Conservation (phyloP, 2,329 filamentous ascomycete species). For the Colletotrichum sp. region DNA sequence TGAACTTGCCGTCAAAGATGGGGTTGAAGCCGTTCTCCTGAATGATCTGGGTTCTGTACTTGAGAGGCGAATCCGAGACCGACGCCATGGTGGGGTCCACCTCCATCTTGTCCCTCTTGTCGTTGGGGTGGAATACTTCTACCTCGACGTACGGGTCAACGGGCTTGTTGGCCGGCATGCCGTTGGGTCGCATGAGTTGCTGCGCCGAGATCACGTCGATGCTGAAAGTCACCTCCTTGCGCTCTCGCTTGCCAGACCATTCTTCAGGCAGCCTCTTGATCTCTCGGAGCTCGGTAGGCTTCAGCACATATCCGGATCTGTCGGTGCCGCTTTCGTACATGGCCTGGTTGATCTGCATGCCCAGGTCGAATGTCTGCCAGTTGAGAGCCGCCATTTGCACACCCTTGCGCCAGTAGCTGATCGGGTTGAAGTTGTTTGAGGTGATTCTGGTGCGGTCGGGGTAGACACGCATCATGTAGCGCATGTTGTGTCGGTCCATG, state of each 20-base stretch:
- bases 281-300: slow-evolving; percentile 84
- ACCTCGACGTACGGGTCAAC: slow-evolving; percentile 96
- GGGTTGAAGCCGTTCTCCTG: slow-evolving; percentile 94
- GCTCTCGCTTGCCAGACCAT: slow-evolving; percentile 70
- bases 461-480: slow-evolving; percentile 92
- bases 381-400: slow-evolving; percentile 98
- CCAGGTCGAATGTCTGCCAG: slow-evolving; percentile 97
- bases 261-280: slow-evolving; percentile 64
- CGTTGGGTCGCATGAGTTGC: slow-evolving; percentile 84
- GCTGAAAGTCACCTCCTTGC: slow-evolving; percentile 82
- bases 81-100: slow-evolving; percentile 62
- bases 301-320: slow-evolving; percentile 89
- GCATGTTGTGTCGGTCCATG: slow-evolving; percentile 89
- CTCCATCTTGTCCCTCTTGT: slow-evolving; percentile 87
- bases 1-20: slow-evolving; percentile 79
- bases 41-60: slow-evolving; percentile 80
- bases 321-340: slow-evolving; percentile 95
- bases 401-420: slow-evolving; percentile 91
- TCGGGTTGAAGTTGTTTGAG: slow-evolving; percentile 93
- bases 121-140: slow-evolving; percentile 92
- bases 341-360: slow-evolving; percentile 95
- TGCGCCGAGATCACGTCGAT: slow-evolving; percentile 94
- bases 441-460: slow-evolving; percentile 81
- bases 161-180: slow-evolving; percentile 71
- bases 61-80: slow-evolving; percentile 66